A percentile compares a stretch with the other conserved stretches of the same genome.
Evolutionary conservation across 2,329 filamentous ascomycete genomes (phyloP).

Genomic region (Celoporthe dispersa): DNA sequence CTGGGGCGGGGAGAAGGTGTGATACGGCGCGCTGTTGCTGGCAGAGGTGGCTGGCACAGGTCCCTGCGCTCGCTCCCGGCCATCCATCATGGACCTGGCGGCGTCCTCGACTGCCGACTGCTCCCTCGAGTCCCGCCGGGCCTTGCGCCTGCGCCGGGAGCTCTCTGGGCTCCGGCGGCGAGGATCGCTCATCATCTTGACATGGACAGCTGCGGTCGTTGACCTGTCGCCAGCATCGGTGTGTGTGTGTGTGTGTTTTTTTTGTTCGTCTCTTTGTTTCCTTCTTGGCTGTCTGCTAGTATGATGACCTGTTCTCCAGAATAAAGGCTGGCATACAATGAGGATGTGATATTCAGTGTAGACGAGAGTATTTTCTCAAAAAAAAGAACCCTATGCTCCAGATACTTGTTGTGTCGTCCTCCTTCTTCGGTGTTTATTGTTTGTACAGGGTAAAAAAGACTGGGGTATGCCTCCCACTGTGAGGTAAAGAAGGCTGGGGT

Average conservation of each 20-base stretch:
- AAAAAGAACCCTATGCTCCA: not conserved
- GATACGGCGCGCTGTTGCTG: slow-evolving; percentile 18
- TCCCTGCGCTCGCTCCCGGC: slow-evolving; percentile 9
- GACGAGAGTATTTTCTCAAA: not conserved
- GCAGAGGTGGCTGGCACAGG: slow-evolving; percentile 14
- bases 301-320: too few species aligned
- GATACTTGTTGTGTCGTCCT: not conserved
- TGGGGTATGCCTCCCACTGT: slow-evolving; percentile 20
- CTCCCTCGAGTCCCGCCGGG: slow-evolving; percentile 47
- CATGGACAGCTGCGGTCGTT: slow-evolving; percentile 35
- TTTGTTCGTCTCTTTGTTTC: slow-evolving; percentile 16
- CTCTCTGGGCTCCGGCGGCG: slow-evolving; percentile 62
- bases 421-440: slow-evolving; percentile 6
- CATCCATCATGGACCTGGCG: slow-evolving; percentile 21
- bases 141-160: slow-evolving; percentile 56
- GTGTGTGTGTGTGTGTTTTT: not conserved
- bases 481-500: slow-evolving; percentile 29
- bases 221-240: slow-evolving; percentile 21
- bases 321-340: not conserved
- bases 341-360: not conserved
- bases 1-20: slow-evolving; percentile 17
- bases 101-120: slow-evolving; percentile 39
- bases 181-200: slow-evolving; percentile 58
- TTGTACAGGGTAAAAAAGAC: not conserved
- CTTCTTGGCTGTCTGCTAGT: too few species aligned